Evolutionary conservation across 148 eudicot species (phyloP), one percentile per base, ranked within the genome.

Genomic region (Fallopia convolvulus): DNA sequence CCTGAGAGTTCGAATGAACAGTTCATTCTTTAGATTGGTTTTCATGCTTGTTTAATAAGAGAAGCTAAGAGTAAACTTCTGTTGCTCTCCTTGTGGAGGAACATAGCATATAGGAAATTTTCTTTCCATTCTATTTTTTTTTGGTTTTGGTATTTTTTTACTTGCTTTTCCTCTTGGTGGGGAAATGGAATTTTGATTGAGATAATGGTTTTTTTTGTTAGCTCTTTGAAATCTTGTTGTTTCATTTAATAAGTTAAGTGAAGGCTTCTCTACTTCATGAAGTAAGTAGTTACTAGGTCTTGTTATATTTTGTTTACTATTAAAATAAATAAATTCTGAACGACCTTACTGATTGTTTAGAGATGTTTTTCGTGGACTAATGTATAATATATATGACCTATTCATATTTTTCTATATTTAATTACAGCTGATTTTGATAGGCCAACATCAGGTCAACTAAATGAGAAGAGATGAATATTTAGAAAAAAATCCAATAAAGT

Each of bases 141-240:
- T 6, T 5, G 70, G 70, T 65, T 20, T 65, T 65, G 70, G 41
- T 8, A 33, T 68, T 33, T 4, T 68, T 68, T 39, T 46, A 68
- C 20, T 36, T 68, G 20, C 3, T 6, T 68, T 61, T 61, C 70
- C 70, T 61, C 39, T 61, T 61, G 70, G 70, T 26, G 36, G 33
- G 68, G 72, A 68, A 68, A 39, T 68, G 44, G 36, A 68, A 39
- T 68, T 68, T 68, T 68, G 72, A 36, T 15, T 68, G 72, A 68
- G 72, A 33, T 36, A 10, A 66, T 36, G 42, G 15, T 33, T 11
- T 18, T 39, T 68, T 7, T 30, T 12, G 0, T n/a, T 10, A 0
- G 40, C 30, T 58, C 65, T 58, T 20, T 20, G 21, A 20, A 58
- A 58, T 58, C 20, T 52, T 52, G 56, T 42, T 42, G 46, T 44